A percentile compares a stretch with the other conserved stretches of the same genome.
These are phyloP conservation scores for Epichloe sp. DNA, from an alignment of 2,329 filamentous ascomycete species.

Conservation along the genomic window DNA sequence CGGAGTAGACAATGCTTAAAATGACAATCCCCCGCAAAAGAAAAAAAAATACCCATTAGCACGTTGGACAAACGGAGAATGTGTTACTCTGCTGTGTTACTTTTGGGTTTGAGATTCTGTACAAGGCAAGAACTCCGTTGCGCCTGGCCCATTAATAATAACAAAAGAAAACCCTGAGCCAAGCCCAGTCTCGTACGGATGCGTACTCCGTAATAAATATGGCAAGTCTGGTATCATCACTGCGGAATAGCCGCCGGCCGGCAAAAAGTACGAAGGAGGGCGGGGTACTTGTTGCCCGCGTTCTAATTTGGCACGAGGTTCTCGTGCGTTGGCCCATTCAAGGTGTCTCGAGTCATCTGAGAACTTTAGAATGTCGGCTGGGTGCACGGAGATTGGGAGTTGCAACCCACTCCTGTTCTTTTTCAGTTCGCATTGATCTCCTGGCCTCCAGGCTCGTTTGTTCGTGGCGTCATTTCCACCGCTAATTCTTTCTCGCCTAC, in stretches of 20 bases:
- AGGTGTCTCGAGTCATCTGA: background rate
- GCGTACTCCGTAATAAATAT: too few relatives aligned
- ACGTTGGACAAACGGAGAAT: background rate
- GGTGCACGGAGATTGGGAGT: background rate
- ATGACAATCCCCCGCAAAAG: background rate
- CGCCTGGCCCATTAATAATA: too few relatives aligned
- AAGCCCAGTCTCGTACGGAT: too few relatives aligned
- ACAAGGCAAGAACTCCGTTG: background rate
- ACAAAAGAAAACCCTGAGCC: too few relatives aligned
- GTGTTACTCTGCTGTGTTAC: background rate
- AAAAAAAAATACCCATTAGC: background rate
- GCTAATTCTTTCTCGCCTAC: background rate
- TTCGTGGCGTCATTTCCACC: background rate
- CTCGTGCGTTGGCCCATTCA: background rate
- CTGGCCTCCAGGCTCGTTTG: background rate
- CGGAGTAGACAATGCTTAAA: background rate
- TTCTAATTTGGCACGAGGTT: background rate
- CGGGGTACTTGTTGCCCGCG: background rate
- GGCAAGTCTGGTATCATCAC: too few relatives aligned
- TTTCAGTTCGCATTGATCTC: background rate
- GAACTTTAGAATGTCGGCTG: too few relatives aligned
- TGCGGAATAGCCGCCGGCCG: too few relatives aligned
- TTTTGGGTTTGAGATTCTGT: background rate
- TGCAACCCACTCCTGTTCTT: background rate
- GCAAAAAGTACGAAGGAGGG: too few relatives aligned